These are phyloP conservation scores for Rhizophlyctis rosea DNA, from an alignment of 192 early-diverging fungal genomes.

Conservation along the genomic window DNA sequence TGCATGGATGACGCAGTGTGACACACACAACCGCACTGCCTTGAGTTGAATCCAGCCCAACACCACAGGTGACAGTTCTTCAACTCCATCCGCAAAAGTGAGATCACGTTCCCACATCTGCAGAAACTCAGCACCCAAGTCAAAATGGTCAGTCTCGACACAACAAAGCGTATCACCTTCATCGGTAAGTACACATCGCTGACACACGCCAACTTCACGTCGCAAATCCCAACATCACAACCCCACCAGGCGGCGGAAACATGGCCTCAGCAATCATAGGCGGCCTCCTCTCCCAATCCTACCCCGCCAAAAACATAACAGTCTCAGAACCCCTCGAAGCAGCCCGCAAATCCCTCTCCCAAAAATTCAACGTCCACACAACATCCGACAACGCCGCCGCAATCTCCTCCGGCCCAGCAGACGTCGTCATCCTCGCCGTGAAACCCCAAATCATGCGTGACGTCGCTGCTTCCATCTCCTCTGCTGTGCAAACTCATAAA, in stretches of 20 bases:
- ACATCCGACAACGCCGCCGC: slow-evolving; percentile 61
- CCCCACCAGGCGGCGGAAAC: slow-evolving; percentile 77
- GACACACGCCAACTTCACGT: not conserved
- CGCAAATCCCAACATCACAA: not conserved
- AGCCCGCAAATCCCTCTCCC: slow-evolving; percentile 59
- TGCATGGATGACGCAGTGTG: too few species aligned
- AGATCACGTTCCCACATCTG: too few species aligned
- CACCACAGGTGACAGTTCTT: too few species aligned
- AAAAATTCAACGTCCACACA: slow-evolving; percentile 57
- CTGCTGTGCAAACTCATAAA: slow-evolving; percentile 45
- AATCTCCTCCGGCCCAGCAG: slow-evolving; percentile 51
- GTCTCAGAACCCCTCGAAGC: slow-evolving; percentile 78
- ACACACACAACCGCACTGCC: too few species aligned
- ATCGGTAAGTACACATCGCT: slow-evolving; percentile 11
- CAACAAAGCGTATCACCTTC: slow-evolving; percentile 31
- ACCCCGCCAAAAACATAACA: slow-evolving; percentile 61
- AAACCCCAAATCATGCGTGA: slow-evolving; percentile 84
- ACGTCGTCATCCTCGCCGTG: slow-evolving; percentile 83
- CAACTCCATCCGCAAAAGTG: too few species aligned
- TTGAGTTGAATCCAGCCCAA: too few species aligned
- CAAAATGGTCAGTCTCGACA: too few species aligned
- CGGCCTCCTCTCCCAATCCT: slow-evolving; percentile 76
- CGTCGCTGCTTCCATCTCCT: slow-evolving; percentile 61
- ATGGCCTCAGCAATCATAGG: slow-evolving; percentile 93
- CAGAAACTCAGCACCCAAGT: too few species aligned